Evolutionary conservation across 345 rosid species (phyloP), one percentile per base, ranked within the genome.

Genomic region (Nephelium lappaceum): DNA sequence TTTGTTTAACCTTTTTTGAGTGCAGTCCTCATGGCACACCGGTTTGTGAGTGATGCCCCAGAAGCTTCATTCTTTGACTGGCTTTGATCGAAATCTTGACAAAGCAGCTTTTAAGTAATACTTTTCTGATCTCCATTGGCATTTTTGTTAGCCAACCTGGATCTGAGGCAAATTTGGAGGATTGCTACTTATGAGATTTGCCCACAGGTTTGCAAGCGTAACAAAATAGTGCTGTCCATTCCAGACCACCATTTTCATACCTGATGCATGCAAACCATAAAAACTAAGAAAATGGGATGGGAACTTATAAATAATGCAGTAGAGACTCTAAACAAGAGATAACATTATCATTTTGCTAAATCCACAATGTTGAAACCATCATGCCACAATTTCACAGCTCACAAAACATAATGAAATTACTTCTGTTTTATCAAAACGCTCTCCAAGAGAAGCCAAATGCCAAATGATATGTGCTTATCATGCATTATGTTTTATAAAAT

Each of bases 141-240:
- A 57, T 55, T 69, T 51, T 80, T 49, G 45, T 77, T 73, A 78
- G 45, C 78, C 69, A 78, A 53, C 73, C 38, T 78, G 78, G 16
- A 86, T 31, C 38, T 49, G 43, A 0, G 91, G 88, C 85, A 91
- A 82, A 69, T 69, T 85, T 8, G 98, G 98, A 73, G 97, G 91
- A 67, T 86, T 76, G 1, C 5, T 73, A 75, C 88, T 86, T 60
- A 92, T 82, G 58, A 91, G 79, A 85, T 97, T 92, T 24, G 90
- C 93, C 98, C 99, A 97, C 71, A 97, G 76, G 84, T 97, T 97
- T 14, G 87, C 97, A 23, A 97, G 83, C 1, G 85, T 85, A 74
- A 89, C 76, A 71, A 94, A 89, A 84, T 86, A 94, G 67, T 84
- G 88, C 45, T 81, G 84, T 69, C 85, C 88, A 6, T 88, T 82